Evolutionary conservation across 176 grass and related monocot species (phyloP), one percentile per base, ranked within the genome.

Genomic region (Avena eriantha): DNA sequence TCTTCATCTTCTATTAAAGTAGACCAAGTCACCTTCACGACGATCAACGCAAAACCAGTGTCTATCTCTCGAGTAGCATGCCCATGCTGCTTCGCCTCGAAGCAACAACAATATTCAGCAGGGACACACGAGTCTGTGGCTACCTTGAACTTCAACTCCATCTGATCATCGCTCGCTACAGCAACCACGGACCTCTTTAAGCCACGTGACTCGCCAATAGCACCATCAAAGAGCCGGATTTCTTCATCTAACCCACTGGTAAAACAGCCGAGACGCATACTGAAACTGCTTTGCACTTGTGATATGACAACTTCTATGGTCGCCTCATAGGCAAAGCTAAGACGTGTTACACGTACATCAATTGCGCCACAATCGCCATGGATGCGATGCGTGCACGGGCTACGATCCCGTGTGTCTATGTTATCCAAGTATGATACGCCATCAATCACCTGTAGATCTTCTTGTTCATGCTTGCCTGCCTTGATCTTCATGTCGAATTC

Each of bases 271-370:
- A 39, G 67, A 36, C 34, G 14, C 33, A 69, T 35, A 10, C 14
- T 69, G 33, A 69, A 69, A 69, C 34, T 39, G 29, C 34, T 69
- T 34, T 69, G 67, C 34, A 69, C 67, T 69, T 69, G 13, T 69
- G 67, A 69, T 41, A 69, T 8, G 13, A 69, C 14, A 69, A 69
- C 67, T 39, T 69, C 67, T 36, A 69, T 34, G 67, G 67, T 69
- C 14, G 67, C 67, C 34, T 41, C 34, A 39, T 19, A 33, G 21
- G 67, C 67, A 39, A 8, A 18, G 29, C 17, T 17, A 39, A 69
- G 67, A 69, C 31, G 16, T 21, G 67, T 14, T 69, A 16, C 33
- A 41, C 15, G 1, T 41, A 69, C 17, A 4, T 69, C 67, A 69
- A 69, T 39, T 34, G 67, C 67, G 1, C 67, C 67, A 69, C 34